These are phyloP conservation scores for Nymphaea colorata DNA, from an alignment of 164 flowering plant species.

Conservation along the genomic window DNA sequence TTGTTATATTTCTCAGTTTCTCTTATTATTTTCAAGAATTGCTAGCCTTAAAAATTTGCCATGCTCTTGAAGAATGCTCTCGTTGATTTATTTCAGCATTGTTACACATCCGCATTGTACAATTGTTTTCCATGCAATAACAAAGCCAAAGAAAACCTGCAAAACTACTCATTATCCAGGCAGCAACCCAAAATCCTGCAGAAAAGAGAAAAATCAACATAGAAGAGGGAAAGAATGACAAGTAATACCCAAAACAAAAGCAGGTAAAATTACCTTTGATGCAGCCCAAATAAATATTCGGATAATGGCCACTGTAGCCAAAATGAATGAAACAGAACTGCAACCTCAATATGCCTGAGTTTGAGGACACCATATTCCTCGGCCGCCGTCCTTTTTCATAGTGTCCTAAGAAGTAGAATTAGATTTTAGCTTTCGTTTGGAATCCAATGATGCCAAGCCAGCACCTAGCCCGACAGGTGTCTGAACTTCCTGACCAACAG, in stretches of 20 bases:
- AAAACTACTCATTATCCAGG: not conserved
- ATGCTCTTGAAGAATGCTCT: not conserved
- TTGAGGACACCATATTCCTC: no score
- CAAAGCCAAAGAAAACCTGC: not conserved
- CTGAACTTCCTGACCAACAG: constrained; percentile 17
- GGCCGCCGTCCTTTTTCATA: not conserved
- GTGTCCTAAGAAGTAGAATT: constrained; percentile 20
- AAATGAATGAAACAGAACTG: no score
- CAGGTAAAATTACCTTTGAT: not conserved
- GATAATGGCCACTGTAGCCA: not conserved
- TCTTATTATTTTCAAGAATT: not conserved
- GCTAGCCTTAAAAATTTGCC: not conserved
- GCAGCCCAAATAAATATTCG: not conserved
- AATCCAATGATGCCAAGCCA: constrained; percentile 49
- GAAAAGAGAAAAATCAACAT: no score
- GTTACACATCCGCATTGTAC: no score
- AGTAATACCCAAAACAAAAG: not conserved
- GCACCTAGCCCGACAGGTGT: constrained; percentile 76
- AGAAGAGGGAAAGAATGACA: not conserved
- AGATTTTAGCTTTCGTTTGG: constrained; percentile 59
- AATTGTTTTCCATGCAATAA: not conserved
- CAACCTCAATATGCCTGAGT: no score
- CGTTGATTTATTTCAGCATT: not conserved
- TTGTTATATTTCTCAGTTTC: not conserved
- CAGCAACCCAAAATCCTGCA: not conserved